Percentiles rank a stretch among this genome's conserved stretches.
These are phyloP conservation scores for Hymenoscyphus occultus DNA, from an alignment of 2,329 filamentous ascomycete genomes.

Conservation along the genomic window DNA sequence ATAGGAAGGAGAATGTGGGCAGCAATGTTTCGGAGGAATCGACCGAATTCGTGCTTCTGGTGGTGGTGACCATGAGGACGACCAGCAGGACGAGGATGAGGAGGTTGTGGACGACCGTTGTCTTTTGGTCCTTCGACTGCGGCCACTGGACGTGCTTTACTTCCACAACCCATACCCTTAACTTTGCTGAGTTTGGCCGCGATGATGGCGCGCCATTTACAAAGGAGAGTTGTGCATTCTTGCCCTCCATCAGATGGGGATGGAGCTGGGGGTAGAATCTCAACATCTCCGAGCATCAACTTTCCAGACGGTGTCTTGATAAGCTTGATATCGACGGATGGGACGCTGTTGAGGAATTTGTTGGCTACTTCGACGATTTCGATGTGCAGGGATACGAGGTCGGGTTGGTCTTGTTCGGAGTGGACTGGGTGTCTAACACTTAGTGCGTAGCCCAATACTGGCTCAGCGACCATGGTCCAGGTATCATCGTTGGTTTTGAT, in stretches of 20 bases:
- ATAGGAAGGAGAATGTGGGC: constrained; percentile 66
- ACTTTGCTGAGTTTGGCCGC: constrained; percentile 43
- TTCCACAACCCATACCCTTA: constrained; percentile 40
- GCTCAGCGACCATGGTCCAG: constrained; percentile 30
- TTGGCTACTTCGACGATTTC: constrained; percentile 59
- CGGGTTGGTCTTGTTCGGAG: constrained; percentile 50
- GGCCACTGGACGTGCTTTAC: constrained; percentile 28
- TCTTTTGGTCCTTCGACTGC: constrained; percentile 24
- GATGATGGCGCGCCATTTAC: constrained; percentile 53
- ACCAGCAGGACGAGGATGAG: constrained; percentile 25
- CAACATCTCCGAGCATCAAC: constrained; percentile 52
- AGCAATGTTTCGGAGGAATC: constrained; percentile 53
- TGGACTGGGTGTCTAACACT: constrained; percentile 39
- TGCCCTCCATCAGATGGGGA: constrained; percentile 35
- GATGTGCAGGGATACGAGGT: constrained; percentile 53
- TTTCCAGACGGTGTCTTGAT: constrained; percentile 56
- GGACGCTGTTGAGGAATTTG: constrained; percentile 52
- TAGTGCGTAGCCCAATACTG: constrained; percentile 29
- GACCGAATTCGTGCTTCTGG: constrained; percentile 42
- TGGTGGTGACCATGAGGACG: constrained; percentile 36
- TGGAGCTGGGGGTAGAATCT: constrained; percentile 32
- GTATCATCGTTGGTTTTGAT: constrained; percentile 36
- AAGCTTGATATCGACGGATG: constrained; percentile 57
- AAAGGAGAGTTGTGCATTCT: constrained; percentile 47
- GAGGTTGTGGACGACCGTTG: constrained; percentile 23